phyloP scores from a whole-genome alignment of 1,284 basidiomycete species.

The Inonotus hispidus region DNA sequence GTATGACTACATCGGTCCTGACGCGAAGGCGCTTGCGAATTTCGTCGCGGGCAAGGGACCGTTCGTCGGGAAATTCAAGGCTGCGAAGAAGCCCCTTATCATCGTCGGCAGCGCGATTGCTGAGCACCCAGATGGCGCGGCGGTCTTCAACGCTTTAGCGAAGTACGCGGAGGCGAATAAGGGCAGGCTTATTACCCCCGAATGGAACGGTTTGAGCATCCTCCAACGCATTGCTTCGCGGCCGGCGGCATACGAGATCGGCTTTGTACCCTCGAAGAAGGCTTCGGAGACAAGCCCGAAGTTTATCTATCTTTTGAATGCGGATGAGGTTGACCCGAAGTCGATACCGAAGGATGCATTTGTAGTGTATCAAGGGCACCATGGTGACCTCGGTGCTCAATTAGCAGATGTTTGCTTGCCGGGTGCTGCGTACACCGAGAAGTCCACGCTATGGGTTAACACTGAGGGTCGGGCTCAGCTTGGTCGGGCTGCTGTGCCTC shows the following conservation, averaged over 20 bases:
- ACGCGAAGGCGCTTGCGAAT: constrained; percentile 73
- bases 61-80: constrained; percentile 86
- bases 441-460: constrained; percentile 93
- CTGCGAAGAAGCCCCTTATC: constrained; percentile 91
- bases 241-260: constrained; percentile 93
- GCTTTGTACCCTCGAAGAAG: constrained; percentile 81
- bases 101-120: constrained; percentile 86
- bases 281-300: constrained; percentile 80
- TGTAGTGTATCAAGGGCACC: constrained; percentile 99
- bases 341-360: constrained; percentile 94
- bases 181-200: constrained; percentile 71
- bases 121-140: constrained; percentile 85
- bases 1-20: constrained; percentile 86
- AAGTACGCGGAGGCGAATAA: constrained; percentile 81
- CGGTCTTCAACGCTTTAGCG: constrained; percentile 74
- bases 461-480: constrained; percentile 94
- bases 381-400: constrained; percentile 95
- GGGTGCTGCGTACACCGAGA: constrained; percentile 95
- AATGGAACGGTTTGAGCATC: constrained; percentile 96
- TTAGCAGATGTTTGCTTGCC: constrained; percentile 96
- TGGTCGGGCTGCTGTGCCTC: constrained; percentile 89
- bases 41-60: constrained; percentile 74
- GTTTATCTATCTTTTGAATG: constrained; percentile 96
- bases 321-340: constrained; percentile 88
- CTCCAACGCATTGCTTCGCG: constrained; percentile 90